Base-by-base conservation (phyloP, 2,329 filamentous ascomycete species). In the Aspergillus hiratsukae region DNA sequence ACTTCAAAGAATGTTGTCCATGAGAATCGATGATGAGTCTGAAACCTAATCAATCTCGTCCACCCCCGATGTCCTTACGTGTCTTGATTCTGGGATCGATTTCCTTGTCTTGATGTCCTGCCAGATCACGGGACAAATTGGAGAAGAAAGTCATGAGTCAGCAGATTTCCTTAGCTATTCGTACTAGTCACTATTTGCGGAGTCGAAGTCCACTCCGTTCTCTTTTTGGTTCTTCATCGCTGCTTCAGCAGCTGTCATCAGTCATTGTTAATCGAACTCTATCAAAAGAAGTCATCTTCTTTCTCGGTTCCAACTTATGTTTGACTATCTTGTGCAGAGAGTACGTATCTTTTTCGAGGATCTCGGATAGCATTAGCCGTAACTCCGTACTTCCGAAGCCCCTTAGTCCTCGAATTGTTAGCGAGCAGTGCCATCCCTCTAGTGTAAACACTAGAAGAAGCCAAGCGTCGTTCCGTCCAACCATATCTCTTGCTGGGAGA, bases 361-460 rank as follows among this genome's bases (percentile, higher is more conserved):
- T 43, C 19, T 19, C 19, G 21, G 19, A 11, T 10, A 21, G 8
- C 40, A 43, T 19, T 17, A 46, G 19, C 43, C 19, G 23, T 14
- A 8, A 11, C 17, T 25, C 23, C 11, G 9, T n/a, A n/a, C n/a
- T n/a, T n/a, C n/a, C n/a, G 27, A 46, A 14, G 14, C 10, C 1
- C 43, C 21, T 23, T 21, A 10, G 2, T 14, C 3, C 21, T 23
- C 21, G 31, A 17, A 17, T 19, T 48, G 37, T 21, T 23, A 21
- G 11, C 43, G 50, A 55, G 14, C 11, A 40, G 8, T 48, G 27
- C 43, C 43, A 23, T 27, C 43, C 43, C 17, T 46, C 53, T 53
- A 58, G 50, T 52, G 57, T 59, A 54, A 51, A 49, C 58, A 50
- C 63, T 65, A 65, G 59, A 46, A 60, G 54, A 63, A 64, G 62